Percentiles rank a stretch among this genome's conserved stretches.
Conservation (phyloP, 2,329 filamentous ascomycete genomes). For the Curvularia verruculosa region DNA sequence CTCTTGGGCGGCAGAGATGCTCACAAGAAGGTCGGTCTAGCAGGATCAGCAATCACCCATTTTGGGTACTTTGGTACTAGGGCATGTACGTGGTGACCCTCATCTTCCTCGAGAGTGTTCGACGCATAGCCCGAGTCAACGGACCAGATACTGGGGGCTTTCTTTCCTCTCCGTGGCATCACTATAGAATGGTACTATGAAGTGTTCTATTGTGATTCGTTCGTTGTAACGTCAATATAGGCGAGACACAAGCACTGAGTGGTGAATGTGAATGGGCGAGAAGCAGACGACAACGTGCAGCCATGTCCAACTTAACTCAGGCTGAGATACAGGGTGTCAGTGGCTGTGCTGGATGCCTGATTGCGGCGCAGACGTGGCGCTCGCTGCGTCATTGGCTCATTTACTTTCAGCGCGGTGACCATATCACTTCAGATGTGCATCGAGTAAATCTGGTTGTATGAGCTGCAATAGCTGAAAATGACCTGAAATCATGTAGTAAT, state of each 20-base stretch:
- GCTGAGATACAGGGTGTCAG: constrained; percentile 32
- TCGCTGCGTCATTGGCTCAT: constrained; percentile 17
- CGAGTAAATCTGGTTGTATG: neutral
- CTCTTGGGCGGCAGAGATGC: constrained; percentile 3
- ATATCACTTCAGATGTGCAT: neutral
- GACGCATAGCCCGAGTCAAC: constrained; percentile 45
- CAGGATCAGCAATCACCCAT: constrained; percentile 6
- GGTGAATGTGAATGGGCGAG: constrained; percentile 9
- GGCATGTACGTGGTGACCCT: constrained; percentile 10
- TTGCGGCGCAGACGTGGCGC: constrained; percentile 22
- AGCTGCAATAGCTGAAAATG: neutral
- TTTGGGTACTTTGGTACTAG: neutral
- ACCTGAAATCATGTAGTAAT: neutral
- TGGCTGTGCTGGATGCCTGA: constrained; percentile 28
- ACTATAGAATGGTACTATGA: constrained; percentile 21
- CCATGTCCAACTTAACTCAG: constrained; percentile 8
- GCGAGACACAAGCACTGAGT: constrained; percentile 1
- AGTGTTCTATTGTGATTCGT: neutral
- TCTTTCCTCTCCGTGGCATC: constrained; percentile 33
- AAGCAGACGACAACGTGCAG: constrained; percentile 1
- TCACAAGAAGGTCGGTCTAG: constrained; percentile 17
- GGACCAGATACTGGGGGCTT: constrained; percentile 39
- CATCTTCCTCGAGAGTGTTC: constrained; percentile 26
- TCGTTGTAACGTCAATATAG: neutral
- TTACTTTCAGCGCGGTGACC: neutral